Conservation (phyloP, 805 yeast species). For the Ogataea methylovora region DNA sequence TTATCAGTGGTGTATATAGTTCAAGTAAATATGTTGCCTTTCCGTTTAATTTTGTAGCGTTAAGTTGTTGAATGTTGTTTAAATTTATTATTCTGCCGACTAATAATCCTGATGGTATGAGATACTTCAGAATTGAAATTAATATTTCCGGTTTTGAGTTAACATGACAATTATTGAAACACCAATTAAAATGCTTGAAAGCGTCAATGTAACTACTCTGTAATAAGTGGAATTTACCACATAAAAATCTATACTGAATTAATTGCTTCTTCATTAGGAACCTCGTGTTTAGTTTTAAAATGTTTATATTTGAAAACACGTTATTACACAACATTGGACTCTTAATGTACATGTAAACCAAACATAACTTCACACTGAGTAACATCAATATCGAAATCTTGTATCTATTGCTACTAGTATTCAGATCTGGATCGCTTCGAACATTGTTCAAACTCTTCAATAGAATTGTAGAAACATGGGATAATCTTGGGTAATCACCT, state of each 20-base stretch:
- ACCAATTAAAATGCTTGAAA: constrained; percentile 43
- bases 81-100: constrained; percentile 45
- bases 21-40: constrained; percentile 11
- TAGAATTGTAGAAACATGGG: constrained; percentile 39
- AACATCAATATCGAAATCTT: constrained; percentile 42
- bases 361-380: constrained; percentile 42
- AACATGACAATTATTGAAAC: constrained; percentile 30
- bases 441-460: constrained; percentile 44
- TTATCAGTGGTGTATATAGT: constrained; percentile 31
- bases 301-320: constrained; percentile 53
- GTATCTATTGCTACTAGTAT: constrained; percentile 19
- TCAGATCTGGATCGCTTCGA: constrained; percentile 35
- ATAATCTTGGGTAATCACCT: constrained; percentile 33
- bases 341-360: constrained; percentile 42
- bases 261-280: constrained; percentile 37
- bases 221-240: constrained; percentile 46
- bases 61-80: constrained; percentile 2
- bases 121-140: constrained; percentile 32
- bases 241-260: constrained; percentile 43
- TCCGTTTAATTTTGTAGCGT: neutral
- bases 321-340: constrained; percentile 55
- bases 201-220: constrained; percentile 43
- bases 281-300: constrained; percentile 33
- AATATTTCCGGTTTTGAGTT: constrained; percentile 22
- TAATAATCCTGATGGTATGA: constrained; percentile 45